Evolutionary conservation across 306 rosid species (phyloP).

Genomic region (Trifolium dubium): DNA sequence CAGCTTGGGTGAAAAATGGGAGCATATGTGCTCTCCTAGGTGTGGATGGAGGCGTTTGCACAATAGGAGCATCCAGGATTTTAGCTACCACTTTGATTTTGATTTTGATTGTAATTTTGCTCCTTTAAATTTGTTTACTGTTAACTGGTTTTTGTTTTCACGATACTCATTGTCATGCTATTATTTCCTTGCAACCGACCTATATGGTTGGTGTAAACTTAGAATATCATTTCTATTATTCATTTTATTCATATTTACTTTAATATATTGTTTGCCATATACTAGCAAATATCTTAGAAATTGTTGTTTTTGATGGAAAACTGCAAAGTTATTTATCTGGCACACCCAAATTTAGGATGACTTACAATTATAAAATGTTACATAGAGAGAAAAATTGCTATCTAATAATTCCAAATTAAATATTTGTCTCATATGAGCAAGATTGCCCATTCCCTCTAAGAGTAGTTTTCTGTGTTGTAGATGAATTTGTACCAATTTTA

Average conservation of each 20-base stretch:
- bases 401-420: background rate
- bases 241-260: slow-evolving; percentile 20
- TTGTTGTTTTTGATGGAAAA: background rate
- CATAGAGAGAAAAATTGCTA: background rate
- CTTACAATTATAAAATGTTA: background rate
- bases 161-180: slow-evolving; percentile 1
- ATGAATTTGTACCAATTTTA: too few species aligned
- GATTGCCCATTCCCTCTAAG: too few species aligned
- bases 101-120: slow-evolving; percentile 24
- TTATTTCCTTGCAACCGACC: slow-evolving; percentile 39
- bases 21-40: slow-evolving; percentile 42
- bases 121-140: slow-evolving; percentile 1
- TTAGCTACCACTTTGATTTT: slow-evolving; percentile 32
- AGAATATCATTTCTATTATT: slow-evolving; percentile 37
- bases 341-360: background rate
- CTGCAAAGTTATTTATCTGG: background rate
- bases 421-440: background rate
- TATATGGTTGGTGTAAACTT: slow-evolving; percentile 39
- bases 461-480: too few species aligned
- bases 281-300: background rate
- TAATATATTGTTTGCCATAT: slow-evolving; percentile 12
- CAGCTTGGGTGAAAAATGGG: slow-evolving; percentile 41
- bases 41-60: slow-evolving; percentile 42
- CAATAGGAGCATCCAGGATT: slow-evolving; percentile 43
- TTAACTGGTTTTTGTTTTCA: background rate